phyloP scores from a whole-genome alignment of 225 moss, liverwort and hornwort species.

The Neckera pumila region DNA sequence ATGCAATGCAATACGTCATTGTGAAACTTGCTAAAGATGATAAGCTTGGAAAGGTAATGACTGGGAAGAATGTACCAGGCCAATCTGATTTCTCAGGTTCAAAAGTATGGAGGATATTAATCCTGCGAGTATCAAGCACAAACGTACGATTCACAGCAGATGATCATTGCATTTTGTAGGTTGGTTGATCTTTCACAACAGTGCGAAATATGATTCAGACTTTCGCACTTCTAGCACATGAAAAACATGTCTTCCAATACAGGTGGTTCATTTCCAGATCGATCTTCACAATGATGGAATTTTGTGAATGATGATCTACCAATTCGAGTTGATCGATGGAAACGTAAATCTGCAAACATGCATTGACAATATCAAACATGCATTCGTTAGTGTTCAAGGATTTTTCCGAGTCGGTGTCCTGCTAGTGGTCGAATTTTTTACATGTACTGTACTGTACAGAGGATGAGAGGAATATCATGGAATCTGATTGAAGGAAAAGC shows the following conservation, averaged over 20 bases:
- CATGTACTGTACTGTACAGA: too few relatives aligned
- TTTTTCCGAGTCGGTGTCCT: background rate
- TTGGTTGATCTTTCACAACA: background rate
- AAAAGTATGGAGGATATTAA: background rate
- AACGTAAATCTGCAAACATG: background rate
- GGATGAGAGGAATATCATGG: background rate
- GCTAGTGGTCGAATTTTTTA: background rate
- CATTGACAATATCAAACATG: too few relatives aligned
- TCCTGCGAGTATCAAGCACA: background rate
- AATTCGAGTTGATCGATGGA: too few relatives aligned
- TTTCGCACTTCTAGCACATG: background rate
- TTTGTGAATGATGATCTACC: too few relatives aligned
- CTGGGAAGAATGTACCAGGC: background rate
- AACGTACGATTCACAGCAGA: background rate
- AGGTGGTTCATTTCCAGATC: background rate
- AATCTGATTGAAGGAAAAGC: background rate
- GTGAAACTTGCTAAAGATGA: background rate
- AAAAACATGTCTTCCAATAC: background rate
- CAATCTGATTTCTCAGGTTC: background rate
- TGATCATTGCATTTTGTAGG: background rate
- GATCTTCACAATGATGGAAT: background rate
- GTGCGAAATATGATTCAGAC: too few relatives aligned
- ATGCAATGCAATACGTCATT: background rate
- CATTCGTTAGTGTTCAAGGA: background rate
- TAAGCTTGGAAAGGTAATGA: background rate